Percentiles rank a stretch among this genome's conserved stretches.
Conservation (phyloP, 257 asterid species). For the Capsicum chinense region DNA sequence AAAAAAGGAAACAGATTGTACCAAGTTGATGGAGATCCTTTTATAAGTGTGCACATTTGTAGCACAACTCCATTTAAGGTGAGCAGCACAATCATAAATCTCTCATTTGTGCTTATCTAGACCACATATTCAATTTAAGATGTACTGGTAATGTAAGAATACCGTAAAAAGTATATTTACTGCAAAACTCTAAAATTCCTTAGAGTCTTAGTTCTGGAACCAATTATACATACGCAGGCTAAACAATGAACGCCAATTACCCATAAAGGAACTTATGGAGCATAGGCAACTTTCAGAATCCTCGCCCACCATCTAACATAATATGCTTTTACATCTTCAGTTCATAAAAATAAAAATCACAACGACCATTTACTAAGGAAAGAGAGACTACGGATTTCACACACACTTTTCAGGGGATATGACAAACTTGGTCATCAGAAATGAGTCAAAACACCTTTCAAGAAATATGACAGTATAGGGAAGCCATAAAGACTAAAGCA, state of each 20-base stretch:
- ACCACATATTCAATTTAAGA: constrained; percentile 14
- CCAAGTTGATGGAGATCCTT: constrained; percentile 22
- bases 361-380: not conserved
- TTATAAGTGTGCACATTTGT: not conserved
- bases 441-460: not conserved
- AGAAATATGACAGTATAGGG: constrained; percentile 24
- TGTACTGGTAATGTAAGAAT: not conserved
- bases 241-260: constrained; percentile 18
- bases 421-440: not conserved
- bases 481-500: constrained; percentile 10
- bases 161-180: not conserved
- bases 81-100: not conserved
- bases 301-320: not conserved
- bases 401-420: constrained; percentile 4
- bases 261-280: not conserved
- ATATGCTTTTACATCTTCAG: not conserved
- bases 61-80: not conserved
- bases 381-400: not conserved
- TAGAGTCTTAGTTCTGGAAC: not conserved
- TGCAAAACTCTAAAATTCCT: not conserved
- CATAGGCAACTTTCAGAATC: constrained; percentile 9
- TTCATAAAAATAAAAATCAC: not conserved
- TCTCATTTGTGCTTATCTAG: not conserved
- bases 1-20: not conserved
- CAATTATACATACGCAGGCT: constrained; percentile 7